These are phyloP conservation scores for Dioscorea cayenensis DNA, from an alignment of 116 monocot species.

Conservation along the genomic window DNA sequence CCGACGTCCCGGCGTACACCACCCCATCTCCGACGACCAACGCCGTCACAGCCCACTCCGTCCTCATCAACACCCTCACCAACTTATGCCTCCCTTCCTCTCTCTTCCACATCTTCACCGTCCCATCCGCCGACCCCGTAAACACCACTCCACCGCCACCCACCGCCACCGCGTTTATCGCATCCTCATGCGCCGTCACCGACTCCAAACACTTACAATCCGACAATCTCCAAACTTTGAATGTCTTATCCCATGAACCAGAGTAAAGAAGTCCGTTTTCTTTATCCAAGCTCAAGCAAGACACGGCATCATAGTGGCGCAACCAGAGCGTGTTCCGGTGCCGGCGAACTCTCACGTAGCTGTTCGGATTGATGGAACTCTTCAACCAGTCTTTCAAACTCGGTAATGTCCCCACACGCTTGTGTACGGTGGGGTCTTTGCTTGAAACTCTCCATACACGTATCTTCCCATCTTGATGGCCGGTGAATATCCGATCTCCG, in stretches of 20 bases:
- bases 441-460: constrained; percentile 39
- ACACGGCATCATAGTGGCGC: constrained; percentile 60
- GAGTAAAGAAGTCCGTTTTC: constrained; percentile 55
- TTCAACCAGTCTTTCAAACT: constrained; percentile 35
- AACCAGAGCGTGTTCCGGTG: constrained; percentile 42
- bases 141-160: constrained; percentile 33
- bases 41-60: constrained; percentile 54
- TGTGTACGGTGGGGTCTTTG: constrained; percentile 34
- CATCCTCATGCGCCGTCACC: constrained; percentile 56
- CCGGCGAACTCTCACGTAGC: constrained; percentile 42
- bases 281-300: constrained; percentile 49
- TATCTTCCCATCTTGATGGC: constrained; percentile 73
- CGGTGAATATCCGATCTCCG: constrained; percentile 47
- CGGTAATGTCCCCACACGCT: constrained; percentile 37
- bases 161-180: constrained; percentile 47
- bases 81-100: constrained; percentile 31
- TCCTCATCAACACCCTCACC: constrained; percentile 24
- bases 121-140: constrained; percentile 75
- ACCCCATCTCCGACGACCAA: constrained; percentile 37
- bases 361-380: constrained; percentile 61
- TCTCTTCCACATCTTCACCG: constrained; percentile 56
- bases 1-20: constrained; percentile 19
- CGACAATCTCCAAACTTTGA: constrained; percentile 54
- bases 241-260: constrained; percentile 65
- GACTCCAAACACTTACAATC: constrained; percentile 56